Evolutionary conservation across 805 yeast species (phyloP).

Genomic region (Debaryomyces castellii): DNA sequence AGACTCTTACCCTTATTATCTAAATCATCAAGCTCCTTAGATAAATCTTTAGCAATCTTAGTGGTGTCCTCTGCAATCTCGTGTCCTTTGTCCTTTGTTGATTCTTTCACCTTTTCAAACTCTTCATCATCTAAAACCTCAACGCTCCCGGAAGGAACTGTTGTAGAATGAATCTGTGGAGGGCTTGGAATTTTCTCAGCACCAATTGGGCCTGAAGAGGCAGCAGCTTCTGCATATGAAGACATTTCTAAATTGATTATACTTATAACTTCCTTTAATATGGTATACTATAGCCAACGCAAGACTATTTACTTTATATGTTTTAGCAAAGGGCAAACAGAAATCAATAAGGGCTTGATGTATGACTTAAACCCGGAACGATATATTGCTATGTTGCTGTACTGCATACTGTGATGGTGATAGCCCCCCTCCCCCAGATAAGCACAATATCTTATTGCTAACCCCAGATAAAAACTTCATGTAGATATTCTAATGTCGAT

Average conservation of each 20-base stretch:
- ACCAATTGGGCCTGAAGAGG: constrained; percentile 36
- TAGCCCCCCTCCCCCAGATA: no score
- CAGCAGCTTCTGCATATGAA: constrained; percentile 44
- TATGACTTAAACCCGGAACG: not conserved
- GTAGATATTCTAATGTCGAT: no score
- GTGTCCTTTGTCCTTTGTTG: constrained; percentile 15
- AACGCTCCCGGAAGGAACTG: constrained; percentile 23
- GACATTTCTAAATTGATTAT: constrained; percentile 15
- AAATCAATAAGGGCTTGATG: not conserved
- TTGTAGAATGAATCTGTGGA: constrained; percentile 17
- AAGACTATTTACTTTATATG: not conserved
- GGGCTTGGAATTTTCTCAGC: constrained; percentile 32
- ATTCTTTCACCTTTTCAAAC: constrained; percentile 20
- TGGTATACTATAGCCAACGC: not conserved
- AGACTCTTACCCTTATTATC: constrained; percentile 24
- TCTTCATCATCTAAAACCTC: constrained; percentile 21
- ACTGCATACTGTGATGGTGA: constrained; percentile 1
- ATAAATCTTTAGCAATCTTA: constrained; percentile 9
- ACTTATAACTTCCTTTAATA: not conserved
- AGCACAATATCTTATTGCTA: no score
- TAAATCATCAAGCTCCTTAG: constrained; percentile 16
- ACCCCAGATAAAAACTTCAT: no score
- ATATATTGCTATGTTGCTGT: constrained; percentile 1
- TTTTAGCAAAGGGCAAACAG: not conserved
- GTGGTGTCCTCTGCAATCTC: constrained; percentile 7